phyloP scores from a whole-genome alignment of 257 asterid genomes.

The Eustoma russellianum region DNA sequence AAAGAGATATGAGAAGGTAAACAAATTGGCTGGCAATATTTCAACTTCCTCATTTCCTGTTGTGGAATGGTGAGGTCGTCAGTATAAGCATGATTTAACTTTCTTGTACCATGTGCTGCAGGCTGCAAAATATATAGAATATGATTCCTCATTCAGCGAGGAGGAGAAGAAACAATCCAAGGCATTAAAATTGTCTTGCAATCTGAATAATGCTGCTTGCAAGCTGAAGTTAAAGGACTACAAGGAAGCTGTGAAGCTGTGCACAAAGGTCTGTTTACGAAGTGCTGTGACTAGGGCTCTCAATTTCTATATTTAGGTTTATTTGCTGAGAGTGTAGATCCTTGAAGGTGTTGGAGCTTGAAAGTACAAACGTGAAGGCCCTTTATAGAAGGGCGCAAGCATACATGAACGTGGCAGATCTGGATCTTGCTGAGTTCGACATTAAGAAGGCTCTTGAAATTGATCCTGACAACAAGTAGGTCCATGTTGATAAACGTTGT shows the following conservation, averaged over 20 bases:
- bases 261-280: conserved; percentile 29
- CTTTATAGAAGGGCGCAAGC: conserved; percentile 77
- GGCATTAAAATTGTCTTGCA: conserved; percentile 33
- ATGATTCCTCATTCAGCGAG: conserved; percentile 32
- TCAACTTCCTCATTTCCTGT: background rate
- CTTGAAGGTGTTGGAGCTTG: conserved; percentile 60
- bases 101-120: conserved; percentile 12
- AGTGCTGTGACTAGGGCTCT: too few species aligned
- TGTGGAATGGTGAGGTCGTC: background rate
- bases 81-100: too few species aligned
- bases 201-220: conserved; percentile 44
- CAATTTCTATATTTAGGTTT: background rate
- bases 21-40: background rate
- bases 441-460: conserved; percentile 76
- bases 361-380: conserved; percentile 70
- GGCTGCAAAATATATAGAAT: conserved; percentile 51
- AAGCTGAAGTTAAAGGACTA: conserved; percentile 39
- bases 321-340: background rate
- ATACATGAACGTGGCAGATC: conserved; percentile 50
- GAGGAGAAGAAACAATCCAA: conserved; percentile 41
- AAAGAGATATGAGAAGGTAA: conserved; percentile 30
- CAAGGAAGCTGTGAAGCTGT: conserved; percentile 40
- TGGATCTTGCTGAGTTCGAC: conserved; percentile 65
- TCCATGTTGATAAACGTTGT: background rate
- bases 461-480: conserved; percentile 66